Evolutionary conservation across 2,329 filamentous ascomycete species (phyloP).

Genomic region (Tolypocladium tropicale): DNA sequence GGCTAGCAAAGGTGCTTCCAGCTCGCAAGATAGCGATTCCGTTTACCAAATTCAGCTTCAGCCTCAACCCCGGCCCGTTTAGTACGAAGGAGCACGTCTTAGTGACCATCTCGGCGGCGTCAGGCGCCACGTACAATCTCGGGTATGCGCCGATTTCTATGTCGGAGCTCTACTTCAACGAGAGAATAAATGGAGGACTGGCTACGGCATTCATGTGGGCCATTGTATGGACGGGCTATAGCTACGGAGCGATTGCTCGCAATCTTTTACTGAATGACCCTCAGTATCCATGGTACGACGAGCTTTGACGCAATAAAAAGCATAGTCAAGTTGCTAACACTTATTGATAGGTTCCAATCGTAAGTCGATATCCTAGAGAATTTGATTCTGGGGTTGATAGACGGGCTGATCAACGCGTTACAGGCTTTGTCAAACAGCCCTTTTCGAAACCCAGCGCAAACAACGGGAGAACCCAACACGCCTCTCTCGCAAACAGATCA

Average conservation of each 20-base stretch:
- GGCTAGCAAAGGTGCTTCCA: constrained; percentile 40
- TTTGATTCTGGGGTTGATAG: background rate
- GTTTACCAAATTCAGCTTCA: constrained; percentile 36
- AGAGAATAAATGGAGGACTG: constrained; percentile 39
- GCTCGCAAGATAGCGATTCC: constrained; percentile 35
- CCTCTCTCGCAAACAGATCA: constrained; percentile 41
- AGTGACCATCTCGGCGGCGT: constrained; percentile 42
- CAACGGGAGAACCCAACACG: constrained; percentile 38
- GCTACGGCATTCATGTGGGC: constrained; percentile 51
- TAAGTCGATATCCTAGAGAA: constrained; percentile 6
- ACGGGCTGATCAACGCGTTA: background rate
- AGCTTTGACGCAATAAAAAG: background rate
- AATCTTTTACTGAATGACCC: constrained; percentile 49
- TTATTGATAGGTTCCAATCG: constrained; percentile 27
- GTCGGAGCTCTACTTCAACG: constrained; percentile 46
- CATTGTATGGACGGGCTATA: constrained; percentile 46
- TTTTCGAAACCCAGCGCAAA: constrained; percentile 47
- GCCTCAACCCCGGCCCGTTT: constrained; percentile 45
- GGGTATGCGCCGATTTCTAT: constrained; percentile 41
- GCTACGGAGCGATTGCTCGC: constrained; percentile 46
- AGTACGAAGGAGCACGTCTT: constrained; percentile 49
- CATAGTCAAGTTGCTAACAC: background rate
- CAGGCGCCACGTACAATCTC: constrained; percentile 40
- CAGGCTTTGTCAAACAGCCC: constrained; percentile 40
- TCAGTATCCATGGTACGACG: constrained; percentile 17